A percentile compares a stretch with the other conserved stretches of the same genome.
Evolutionary conservation across 306 rosid genomes (phyloP).

Genomic region (Dalbergia cultrata): DNA sequence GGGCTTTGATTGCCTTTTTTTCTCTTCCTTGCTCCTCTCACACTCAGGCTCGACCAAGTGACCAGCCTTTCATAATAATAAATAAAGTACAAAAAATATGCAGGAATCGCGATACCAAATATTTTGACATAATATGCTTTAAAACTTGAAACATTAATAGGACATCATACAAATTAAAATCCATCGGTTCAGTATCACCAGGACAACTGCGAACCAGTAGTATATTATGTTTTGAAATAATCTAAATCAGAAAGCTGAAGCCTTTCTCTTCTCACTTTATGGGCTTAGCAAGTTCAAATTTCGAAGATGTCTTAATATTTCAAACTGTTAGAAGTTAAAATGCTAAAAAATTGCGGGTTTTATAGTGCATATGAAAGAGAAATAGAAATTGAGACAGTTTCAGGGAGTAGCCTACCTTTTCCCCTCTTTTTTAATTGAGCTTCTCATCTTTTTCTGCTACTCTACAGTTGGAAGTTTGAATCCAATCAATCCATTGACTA

Average conservation of each 20-base stretch:
- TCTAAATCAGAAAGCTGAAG: conserved; percentile 12
- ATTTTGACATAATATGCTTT: conserved; percentile 12
- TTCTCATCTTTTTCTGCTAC: too few relatives aligned
- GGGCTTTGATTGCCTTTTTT: background rate
- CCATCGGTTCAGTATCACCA: background rate
- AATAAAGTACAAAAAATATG: background rate
- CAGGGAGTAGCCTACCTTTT: too few relatives aligned
- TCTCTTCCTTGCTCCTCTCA: background rate
- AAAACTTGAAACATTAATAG: background rate
- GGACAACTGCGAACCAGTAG: conserved; percentile 5
- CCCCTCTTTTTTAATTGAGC: too few relatives aligned
- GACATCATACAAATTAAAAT: background rate
- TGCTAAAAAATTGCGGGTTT: conserved; percentile 9
- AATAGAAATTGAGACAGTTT: background rate
- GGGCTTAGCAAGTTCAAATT: conserved; percentile 4
- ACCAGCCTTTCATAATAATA: background rate
- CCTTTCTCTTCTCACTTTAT: background rate
- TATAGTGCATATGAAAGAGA: conserved; percentile 23
- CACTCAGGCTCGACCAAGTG: background rate
- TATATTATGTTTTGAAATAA: conserved; percentile 21
- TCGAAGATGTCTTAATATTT: background rate
- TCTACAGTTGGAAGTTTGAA: too few relatives aligned
- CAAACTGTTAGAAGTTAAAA: conserved; percentile 6
- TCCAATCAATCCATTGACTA: too few relatives aligned
- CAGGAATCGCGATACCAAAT: background rate